A percentile compares a stretch with the other conserved stretches of the same genome.
phyloP scores from a whole-genome alignment of 257 asterid genomes.

The Linderniella brevidens region DNA sequence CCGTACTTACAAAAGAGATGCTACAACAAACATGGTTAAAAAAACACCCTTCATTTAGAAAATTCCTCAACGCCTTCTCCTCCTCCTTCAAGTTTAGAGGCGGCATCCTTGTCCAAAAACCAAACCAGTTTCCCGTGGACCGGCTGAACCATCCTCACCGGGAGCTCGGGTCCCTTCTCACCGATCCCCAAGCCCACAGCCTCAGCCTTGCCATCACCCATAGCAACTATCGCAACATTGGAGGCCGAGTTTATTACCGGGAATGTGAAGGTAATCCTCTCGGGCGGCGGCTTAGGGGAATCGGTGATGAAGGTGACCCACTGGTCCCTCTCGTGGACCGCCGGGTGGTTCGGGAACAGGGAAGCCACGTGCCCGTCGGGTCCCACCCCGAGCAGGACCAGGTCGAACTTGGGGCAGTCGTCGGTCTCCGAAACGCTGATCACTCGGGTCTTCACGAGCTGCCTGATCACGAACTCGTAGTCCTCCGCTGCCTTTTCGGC shows the following conservation, averaged over 20 bases:
- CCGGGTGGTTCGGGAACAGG: constrained; percentile 41
- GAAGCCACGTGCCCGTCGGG: constrained; percentile 70
- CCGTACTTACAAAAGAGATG: too few relatives aligned
- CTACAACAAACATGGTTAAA: too few relatives aligned
- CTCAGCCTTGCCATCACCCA: constrained; percentile 35
- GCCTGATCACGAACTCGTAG: constrained; percentile 68
- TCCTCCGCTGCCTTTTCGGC: constrained; percentile 86
- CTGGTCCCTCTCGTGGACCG: constrained; percentile 27
- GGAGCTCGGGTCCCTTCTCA: constrained; percentile 26
- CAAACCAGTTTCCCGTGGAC: constrained; percentile 56
- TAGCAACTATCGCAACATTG: constrained; percentile 44
- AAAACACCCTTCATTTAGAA: too few relatives aligned
- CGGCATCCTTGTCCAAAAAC: constrained; percentile 70
- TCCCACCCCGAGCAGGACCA: constrained; percentile 64
- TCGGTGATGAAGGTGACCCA: constrained; percentile 63
- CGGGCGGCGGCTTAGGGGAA: constrained; percentile 73
- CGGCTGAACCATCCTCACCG: constrained; percentile 60
- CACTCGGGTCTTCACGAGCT: constrained; percentile 65
- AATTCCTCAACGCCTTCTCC: too few relatives aligned
- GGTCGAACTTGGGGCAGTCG: constrained; percentile 53
- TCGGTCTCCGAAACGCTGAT: constrained; percentile 24
- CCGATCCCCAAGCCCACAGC: constrained; percentile 33
- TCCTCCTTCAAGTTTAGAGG: constrained; percentile 33
- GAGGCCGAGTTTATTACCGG: constrained; percentile 51
- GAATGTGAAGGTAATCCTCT: constrained; percentile 58